These are phyloP conservation scores for Blastobotrys petasosporus DNA, from an alignment of 1,139 yeast genomes.

Conservation along the genomic window DNA sequence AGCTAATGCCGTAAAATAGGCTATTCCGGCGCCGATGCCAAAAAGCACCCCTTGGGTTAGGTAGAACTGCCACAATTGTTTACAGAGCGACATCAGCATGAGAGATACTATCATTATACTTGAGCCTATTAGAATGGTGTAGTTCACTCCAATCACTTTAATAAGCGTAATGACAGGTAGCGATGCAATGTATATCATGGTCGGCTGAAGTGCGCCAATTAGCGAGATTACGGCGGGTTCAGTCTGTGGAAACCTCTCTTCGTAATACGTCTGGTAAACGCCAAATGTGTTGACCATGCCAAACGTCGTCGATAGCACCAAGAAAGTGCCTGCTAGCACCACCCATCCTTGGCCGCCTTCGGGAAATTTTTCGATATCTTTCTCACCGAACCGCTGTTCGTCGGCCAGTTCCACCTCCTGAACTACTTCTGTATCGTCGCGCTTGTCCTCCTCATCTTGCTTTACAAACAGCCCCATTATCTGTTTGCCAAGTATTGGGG, in stretches of 20 bases:
- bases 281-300: constrained; percentile 55
- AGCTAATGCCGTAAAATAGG: constrained; percentile 25
- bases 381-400: constrained; percentile 11
- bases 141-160: constrained; percentile 40
- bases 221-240: constrained; percentile 39
- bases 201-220: constrained; percentile 49
- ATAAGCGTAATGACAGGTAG: constrained; percentile 47
- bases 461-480: no score
- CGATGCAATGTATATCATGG: constrained; percentile 41
- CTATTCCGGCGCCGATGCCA: constrained; percentile 44
- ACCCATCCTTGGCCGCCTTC: constrained; percentile 31
- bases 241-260: constrained; percentile 41
- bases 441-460: no score
- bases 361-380: constrained; percentile 25
- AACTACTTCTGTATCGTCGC: no score
- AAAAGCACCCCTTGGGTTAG: constrained; percentile 48
- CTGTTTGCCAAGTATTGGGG: no score
- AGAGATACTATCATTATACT: constrained; percentile 43
- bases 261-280: constrained; percentile 51
- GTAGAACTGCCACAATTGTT: constrained; percentile 47
- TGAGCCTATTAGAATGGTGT: constrained; percentile 39
- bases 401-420: no score
- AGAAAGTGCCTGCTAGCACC: constrained; percentile 26
- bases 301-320: constrained; percentile 25
- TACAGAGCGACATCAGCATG: constrained; percentile 47